A percentile compares a stretch with the other conserved stretches of the same genome.
Conservation (phyloP, 192 early-diverging fungal species). For the Cetraspora pellucida region DNA sequence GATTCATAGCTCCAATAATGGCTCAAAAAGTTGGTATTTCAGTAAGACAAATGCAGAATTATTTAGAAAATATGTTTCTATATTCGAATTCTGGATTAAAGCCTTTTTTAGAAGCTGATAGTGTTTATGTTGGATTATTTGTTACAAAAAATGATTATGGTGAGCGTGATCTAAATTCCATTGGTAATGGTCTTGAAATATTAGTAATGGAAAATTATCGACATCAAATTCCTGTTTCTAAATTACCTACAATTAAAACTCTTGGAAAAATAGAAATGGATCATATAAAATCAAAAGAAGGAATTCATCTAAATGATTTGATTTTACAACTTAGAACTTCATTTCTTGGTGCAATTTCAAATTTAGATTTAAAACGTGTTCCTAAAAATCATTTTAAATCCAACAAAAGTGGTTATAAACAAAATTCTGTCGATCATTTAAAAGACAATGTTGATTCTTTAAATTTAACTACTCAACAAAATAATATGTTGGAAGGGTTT, state of each 20-base stretch:
- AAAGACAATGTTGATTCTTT: neutral
- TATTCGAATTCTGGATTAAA: neutral
- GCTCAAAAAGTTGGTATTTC: constrained; percentile 31
- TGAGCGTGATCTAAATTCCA: neutral
- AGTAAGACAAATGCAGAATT: constrained; percentile 36
- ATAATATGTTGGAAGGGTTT: neutral
- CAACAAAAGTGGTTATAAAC: neutral
- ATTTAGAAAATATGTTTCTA: constrained; percentile 38
- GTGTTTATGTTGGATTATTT: constrained; percentile 16
- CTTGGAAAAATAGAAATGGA: neutral
- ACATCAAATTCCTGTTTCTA: constrained; percentile 27
- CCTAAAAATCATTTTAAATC: neutral
- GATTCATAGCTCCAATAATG: constrained; percentile 41
- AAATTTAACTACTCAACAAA: neutral
- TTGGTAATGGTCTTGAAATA: neutral
- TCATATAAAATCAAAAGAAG: neutral
- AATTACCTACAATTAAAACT: neutral
- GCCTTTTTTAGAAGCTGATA: neutral
- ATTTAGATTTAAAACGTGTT: neutral
- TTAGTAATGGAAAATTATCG: constrained; percentile 12
- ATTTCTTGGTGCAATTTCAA: neutral
- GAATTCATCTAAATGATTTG: neutral
- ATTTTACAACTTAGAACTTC: neutral
- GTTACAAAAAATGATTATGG: neutral
- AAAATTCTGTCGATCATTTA: neutral